Percentiles rank a stretch among this genome's conserved stretches.
Conservation (phyloP, 495 filamentous ascomycete genomes). For the Aspergillus sclerotioniger region DNA sequence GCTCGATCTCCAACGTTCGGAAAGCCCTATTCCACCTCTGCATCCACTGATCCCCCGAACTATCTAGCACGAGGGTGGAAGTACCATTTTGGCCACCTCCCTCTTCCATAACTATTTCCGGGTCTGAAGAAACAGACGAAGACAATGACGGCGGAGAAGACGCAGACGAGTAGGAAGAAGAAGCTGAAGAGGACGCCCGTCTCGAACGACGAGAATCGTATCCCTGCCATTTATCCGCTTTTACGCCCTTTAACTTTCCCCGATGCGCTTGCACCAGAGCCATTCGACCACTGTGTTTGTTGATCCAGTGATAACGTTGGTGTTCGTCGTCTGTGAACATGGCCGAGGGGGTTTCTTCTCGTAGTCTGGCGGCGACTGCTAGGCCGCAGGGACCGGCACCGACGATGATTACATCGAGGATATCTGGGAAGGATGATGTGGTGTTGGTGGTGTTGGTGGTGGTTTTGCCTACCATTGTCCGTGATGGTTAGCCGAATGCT, state of each 20-base stretch:
- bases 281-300: slow-evolving; percentile 49
- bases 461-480: background rate
- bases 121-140: slow-evolving; percentile 25
- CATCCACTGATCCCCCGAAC: slow-evolving; percentile 53
- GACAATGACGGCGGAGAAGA: slow-evolving; percentile 30
- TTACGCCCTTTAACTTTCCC: slow-evolving; percentile 29
- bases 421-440: slow-evolving; percentile 21
- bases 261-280: slow-evolving; percentile 35
- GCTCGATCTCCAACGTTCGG: slow-evolving; percentile 53
- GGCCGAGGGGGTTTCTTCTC: slow-evolving; percentile 59
- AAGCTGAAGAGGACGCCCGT: slow-evolving; percentile 16
- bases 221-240: slow-evolving; percentile 31
- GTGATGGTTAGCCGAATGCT: background rate
- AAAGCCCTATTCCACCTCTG: slow-evolving; percentile 56
- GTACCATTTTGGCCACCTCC: background rate
- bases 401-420: slow-evolving; percentile 60
- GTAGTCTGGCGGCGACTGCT: slow-evolving; percentile 57
- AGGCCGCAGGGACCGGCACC: slow-evolving; percentile 64
- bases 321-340: slow-evolving; percentile 68
- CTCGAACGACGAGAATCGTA: background rate
- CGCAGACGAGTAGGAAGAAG: slow-evolving; percentile 31
- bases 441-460: background rate
- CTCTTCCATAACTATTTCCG: slow-evolving; percentile 6
- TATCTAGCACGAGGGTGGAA: slow-evolving; percentile 51
- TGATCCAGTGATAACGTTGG: slow-evolving; percentile 63